Conservation (phyloP, 108 stramenopile genomes). For the Nitzschia palea region DNA sequence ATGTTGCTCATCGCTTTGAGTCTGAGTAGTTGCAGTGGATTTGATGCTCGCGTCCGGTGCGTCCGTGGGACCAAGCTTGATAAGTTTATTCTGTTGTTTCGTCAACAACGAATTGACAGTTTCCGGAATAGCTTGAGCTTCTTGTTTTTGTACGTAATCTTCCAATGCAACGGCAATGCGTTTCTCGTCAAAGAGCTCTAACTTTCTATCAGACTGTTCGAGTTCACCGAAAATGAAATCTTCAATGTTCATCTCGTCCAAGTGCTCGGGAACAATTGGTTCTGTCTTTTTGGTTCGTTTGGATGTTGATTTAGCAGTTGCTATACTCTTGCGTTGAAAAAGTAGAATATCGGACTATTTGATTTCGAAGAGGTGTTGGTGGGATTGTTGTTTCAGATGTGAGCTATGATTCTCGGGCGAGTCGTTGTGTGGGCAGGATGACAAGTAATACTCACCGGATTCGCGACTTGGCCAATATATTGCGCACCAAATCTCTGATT, state of each 20-base stretch:
- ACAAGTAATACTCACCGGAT: slow-evolving; percentile 45
- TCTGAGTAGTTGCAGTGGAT: background rate
- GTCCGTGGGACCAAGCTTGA: slow-evolving; percentile 18
- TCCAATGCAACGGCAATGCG: slow-evolving; percentile 69
- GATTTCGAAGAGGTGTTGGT: background rate
- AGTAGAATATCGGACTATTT: slow-evolving; percentile 78
- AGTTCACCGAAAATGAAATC: slow-evolving; percentile 80
- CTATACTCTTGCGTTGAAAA: slow-evolving; percentile 67
- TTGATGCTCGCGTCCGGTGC: background rate
- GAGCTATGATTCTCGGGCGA: background rate
- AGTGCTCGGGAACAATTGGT: slow-evolving; percentile 82
- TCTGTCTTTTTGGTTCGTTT: slow-evolving; percentile 12
- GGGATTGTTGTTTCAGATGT: background rate
- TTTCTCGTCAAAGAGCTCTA: slow-evolving; percentile 73
- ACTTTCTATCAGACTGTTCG: slow-evolving; percentile 57
- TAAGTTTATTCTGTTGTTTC: slow-evolving; percentile 45
- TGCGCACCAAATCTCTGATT: slow-evolving; percentile 90
- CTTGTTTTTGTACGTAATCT: slow-evolving; percentile 85
- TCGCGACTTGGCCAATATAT: slow-evolving; percentile 91
- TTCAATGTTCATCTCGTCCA: slow-evolving; percentile 81
- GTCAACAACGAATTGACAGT: slow-evolving; percentile 49
- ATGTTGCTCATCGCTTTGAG: background rate
- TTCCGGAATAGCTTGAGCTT: slow-evolving; percentile 62
- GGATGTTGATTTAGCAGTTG: background rate
- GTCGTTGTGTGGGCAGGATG: background rate